Base-by-base conservation (phyloP, 2,329 filamentous ascomycete genomes). In the Basipetospora chlamydospora region DNA sequence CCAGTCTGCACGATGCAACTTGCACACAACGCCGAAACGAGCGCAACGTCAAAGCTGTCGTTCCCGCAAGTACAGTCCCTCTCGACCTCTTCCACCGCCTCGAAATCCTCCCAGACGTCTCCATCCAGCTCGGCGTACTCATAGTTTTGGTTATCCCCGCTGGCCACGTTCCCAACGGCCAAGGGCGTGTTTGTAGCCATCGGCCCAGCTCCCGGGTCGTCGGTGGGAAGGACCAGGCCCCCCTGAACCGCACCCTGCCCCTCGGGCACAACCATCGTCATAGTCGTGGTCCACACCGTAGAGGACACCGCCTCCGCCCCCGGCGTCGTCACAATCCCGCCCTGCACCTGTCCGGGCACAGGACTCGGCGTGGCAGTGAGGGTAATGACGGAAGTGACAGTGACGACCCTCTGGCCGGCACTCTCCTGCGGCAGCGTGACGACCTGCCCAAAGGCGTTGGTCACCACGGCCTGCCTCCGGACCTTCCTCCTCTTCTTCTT, bases 31-130 rank as follows among this genome's bases (percentile, higher is more conserved):
- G 49, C 56, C 5, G 56, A 53, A n/a, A 62, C 42, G 26, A 46
- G 42, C 23, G 52, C 47, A 10, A 62, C 59, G 31, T 62, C 48
- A 35, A 62, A 61, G 43, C 59, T 61, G 37, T 47, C 43, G 35
- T 61, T 60, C 6, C 42, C 35, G 35, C 59, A 62, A 4, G 59
- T 53, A 35, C 59, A 62, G 11, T 49, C 42, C 35, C 48, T 44
- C 39, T 62, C 59, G 2, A 48, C 48, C 12, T 46, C 43, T 22
- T 47, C 44, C 20, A 41, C 42, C 7, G 38, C 28, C 21, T 32
- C 23, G 37, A 33, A 15, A 28, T 33, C 26, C 32, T 28, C 34
- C 17, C 35, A 43, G 16, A n/a, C n/a, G n/a, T n/a, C n/a, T n/a
- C n/a, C n/a, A n/a, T n/a, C n/a, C n/a, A 33, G 33, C 34, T 38